Percentiles rank a stretch among this genome's conserved stretches.
These are phyloP conservation scores for Isabelozyma gotoi DNA, from an alignment of 805 yeast species.

Conservation along the genomic window DNA sequence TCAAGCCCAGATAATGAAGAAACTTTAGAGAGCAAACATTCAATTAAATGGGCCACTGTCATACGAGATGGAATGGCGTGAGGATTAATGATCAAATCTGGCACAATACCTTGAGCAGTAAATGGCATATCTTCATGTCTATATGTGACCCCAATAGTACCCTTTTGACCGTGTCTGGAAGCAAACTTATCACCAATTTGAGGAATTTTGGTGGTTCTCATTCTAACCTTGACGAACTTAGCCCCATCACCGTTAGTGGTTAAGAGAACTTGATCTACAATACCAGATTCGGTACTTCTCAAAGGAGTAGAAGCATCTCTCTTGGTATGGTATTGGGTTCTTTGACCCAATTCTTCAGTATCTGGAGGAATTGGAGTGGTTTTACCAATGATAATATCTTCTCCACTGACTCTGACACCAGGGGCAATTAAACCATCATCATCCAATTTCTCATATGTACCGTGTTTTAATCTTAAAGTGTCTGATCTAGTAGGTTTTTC, in stretches of 20 bases:
- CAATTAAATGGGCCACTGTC: slow-evolving; percentile 99
- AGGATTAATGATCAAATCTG: slow-evolving; percentile 96
- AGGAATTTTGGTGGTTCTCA: slow-evolving; percentile 98
- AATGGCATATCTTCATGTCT: slow-evolving; percentile 99
- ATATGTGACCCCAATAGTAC: slow-evolving; percentile 98
- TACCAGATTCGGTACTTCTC: slow-evolving; percentile 96
- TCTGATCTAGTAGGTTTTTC: slow-evolving; percentile 96
- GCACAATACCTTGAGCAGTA: slow-evolving; percentile 92
- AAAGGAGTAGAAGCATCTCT: slow-evolving; percentile 98
- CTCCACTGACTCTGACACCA: slow-evolving; percentile 98
- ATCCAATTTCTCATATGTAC: slow-evolving; percentile 96
- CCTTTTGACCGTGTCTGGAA: slow-evolving; percentile 99
- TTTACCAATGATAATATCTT: slow-evolving; percentile 97
- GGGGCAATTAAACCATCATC: slow-evolving; percentile 98
- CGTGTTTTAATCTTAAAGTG: slow-evolving; percentile 93
- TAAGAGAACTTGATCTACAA: slow-evolving; percentile 94
- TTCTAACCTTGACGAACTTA: slow-evolving; percentile 95
- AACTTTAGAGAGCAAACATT: slow-evolving; percentile 93
- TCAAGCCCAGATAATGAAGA: slow-evolving; percentile 93
- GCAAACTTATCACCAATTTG: slow-evolving; percentile 99
- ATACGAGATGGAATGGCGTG: slow-evolving; percentile 99
- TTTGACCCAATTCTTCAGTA: slow-evolving; percentile 96
- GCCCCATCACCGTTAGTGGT: slow-evolving; percentile 98
- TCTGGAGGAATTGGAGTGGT: slow-evolving; percentile 99
- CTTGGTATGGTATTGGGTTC: slow-evolving; percentile 97